Percentiles rank a stretch among this genome's conserved stretches.
Evolutionary conservation across 208 protist species (phyloP).

Genomic region (Kentomonas sorsogonicus): DNA sequence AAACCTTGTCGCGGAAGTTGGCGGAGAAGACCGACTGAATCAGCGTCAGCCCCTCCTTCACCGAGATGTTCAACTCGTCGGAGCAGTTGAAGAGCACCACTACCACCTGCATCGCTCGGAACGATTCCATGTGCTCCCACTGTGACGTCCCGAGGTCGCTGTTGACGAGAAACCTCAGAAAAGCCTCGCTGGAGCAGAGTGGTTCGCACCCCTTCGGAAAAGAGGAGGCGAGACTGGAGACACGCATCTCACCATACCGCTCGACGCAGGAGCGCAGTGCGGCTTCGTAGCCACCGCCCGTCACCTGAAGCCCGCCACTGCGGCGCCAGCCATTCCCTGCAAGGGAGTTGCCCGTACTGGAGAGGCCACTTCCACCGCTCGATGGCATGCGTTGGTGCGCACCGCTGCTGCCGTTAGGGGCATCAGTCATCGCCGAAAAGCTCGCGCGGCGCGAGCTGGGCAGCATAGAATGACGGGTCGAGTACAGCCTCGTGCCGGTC

Average conservation of each 20-base stretch:
- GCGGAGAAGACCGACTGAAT: conserved; percentile 52
- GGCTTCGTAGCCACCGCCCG: conserved; percentile 20
- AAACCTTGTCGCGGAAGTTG: conserved; percentile 58
- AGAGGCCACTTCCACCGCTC: too few species aligned
- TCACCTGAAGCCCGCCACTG: too few species aligned
- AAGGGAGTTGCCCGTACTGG: too few species aligned
- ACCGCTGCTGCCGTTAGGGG: too few species aligned
- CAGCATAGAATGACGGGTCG: neutral
- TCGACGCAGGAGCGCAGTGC: conserved; percentile 23
- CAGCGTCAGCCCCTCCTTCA: conserved; percentile 27
- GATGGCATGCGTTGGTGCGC: too few species aligned
- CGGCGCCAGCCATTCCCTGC: too few species aligned
- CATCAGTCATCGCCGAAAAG: too few species aligned
- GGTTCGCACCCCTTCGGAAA: too few species aligned
- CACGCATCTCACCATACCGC: too few species aligned
- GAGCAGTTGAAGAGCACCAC: conserved; percentile 57
- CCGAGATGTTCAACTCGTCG: conserved; percentile 19
- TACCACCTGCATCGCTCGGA: conserved; percentile 41
- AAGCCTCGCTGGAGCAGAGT: too few species aligned
- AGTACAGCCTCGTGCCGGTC: neutral
- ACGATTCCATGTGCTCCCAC: conserved; percentile 76
- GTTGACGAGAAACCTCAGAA: conserved; percentile 33
- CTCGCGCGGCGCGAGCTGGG: too few species aligned
- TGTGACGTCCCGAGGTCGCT: conserved; percentile 50
- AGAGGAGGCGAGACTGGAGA: too few species aligned